These are phyloP conservation scores for Blastocystis sp. DNA, from an alignment of 352 stramenopile species.

Conservation along the genomic window DNA sequence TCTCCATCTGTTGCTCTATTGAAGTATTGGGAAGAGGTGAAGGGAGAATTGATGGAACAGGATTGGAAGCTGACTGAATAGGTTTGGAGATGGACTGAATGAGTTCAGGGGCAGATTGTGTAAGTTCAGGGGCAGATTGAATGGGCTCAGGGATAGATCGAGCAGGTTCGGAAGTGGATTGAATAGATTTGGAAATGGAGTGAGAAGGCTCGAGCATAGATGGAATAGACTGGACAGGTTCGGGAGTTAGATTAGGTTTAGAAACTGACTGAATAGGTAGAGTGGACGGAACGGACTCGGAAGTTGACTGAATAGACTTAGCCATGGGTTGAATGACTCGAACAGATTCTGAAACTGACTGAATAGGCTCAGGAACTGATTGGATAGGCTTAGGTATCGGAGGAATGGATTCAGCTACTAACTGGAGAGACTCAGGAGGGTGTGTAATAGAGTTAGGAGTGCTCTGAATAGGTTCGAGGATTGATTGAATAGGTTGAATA, in stretches of 20 bases:
- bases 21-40: not conserved
- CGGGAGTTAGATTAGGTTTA: no score
- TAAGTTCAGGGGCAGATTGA: not conserved
- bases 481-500: not conserved
- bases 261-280: no score
- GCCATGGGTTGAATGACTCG: not conserved
- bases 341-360: no score
- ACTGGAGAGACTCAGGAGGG: not conserved
- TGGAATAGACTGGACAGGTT: not conserved
- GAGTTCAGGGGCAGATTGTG: no score
- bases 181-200: not conserved
- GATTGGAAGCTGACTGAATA: not conserved
- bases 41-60: not conserved
- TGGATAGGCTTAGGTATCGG: not conserved
- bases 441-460: not conserved
- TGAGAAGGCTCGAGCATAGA: no score
- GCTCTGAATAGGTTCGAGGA: not conserved
- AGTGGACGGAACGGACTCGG: no score
- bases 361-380: not conserved
- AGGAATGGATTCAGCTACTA: not conserved
- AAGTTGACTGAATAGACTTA: not conserved
- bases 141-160: not conserved
- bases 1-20: not conserved
- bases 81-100: no score
- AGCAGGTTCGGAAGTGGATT: not conserved